These are phyloP conservation scores for Euphorbia celastroides DNA, from an alignment of 441 rosid genomes.

Conservation along the genomic window DNA sequence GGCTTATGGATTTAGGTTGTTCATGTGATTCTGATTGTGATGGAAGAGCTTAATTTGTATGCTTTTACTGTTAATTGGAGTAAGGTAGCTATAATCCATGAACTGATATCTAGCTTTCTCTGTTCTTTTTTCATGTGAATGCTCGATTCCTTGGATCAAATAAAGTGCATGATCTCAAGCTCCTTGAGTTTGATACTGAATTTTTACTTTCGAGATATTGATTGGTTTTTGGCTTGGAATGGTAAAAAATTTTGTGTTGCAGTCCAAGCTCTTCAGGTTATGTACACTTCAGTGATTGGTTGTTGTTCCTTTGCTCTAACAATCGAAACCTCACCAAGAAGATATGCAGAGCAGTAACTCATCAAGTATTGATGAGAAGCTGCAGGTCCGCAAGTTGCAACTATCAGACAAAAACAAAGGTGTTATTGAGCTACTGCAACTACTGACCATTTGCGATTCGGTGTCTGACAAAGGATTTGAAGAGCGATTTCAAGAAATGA, in stretches of 20 bases:
- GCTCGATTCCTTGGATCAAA: slow-evolving; percentile 16
- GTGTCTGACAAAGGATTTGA: slow-evolving; percentile 67
- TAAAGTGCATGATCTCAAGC: no score
- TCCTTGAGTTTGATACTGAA: slow-evolving; percentile 25
- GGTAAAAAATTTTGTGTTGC: no score
- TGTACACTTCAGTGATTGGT: no score
- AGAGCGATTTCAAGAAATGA: slow-evolving; percentile 56
- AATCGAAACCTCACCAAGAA: background rate
- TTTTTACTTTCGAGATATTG: no score
- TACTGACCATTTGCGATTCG: slow-evolving; percentile 50
- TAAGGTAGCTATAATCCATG: slow-evolving; percentile 10
- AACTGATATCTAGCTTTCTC: slow-evolving; percentile 7
- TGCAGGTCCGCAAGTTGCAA: slow-evolving; percentile 57
- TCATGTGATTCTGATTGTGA: slow-evolving; percentile 27
- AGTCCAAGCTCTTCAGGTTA: no score
- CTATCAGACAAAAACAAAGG: slow-evolving; percentile 72
- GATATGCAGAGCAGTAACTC: slow-evolving; percentile 27
- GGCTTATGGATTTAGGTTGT: slow-evolving; percentile 17
- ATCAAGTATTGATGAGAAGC: slow-evolving; percentile 16
- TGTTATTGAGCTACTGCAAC: slow-evolving; percentile 61
- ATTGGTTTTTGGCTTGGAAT: no score
- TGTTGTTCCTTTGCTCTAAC: slow-evolving; percentile 5
- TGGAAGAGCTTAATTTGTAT: slow-evolving; percentile 14
- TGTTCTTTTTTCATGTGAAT: slow-evolving; percentile 4
- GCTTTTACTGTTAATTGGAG: slow-evolving; percentile 10